Percentiles rank a stretch among this genome's conserved stretches.
Conservation (phyloP, 345 rosid genomes). For the Litchi chinensis region DNA sequence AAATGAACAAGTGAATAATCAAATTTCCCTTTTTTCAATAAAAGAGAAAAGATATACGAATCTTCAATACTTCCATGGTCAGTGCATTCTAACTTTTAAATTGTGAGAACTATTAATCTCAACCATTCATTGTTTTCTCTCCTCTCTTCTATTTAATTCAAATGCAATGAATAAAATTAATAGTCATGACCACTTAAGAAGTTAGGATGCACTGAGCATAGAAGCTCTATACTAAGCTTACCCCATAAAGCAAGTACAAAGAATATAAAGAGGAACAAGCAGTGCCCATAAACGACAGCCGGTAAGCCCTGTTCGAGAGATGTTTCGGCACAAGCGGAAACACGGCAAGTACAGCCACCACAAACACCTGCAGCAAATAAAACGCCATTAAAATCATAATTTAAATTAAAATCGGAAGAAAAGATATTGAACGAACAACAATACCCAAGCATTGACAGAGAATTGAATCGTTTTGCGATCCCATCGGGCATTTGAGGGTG, state of each 20-base stretch:
- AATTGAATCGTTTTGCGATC: conserved; percentile 89
- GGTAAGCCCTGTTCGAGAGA: conserved; percentile 83
- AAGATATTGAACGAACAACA: background rate
- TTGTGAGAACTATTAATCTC: no score
- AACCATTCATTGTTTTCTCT: no score
- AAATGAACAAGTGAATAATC: conserved; percentile 24
- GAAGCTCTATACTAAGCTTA: conserved; percentile 28
- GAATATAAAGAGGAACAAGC: conserved; percentile 84
- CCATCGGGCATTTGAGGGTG: conserved; percentile 74
- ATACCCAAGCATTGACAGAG: conserved; percentile 99
- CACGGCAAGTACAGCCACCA: conserved; percentile 87
- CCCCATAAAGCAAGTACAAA: conserved; percentile 88
- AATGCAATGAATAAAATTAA: no score
- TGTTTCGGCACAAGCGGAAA: conserved; percentile 71
- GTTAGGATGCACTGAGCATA: no score
- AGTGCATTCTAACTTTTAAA: no score
- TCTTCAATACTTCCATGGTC: no score
- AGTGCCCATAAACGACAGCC: conserved; percentile 94
- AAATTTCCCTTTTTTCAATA: no score
- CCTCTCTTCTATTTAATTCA: no score
- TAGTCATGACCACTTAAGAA: no score
- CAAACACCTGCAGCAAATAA: conserved; percentile 66
- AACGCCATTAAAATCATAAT: background rate
- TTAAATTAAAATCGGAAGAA: no score
- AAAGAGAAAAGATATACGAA: no score